Evolutionary conservation across 345 rosid genomes (phyloP), one percentile per base, ranked within the genome.

Genomic region (Brassica incana): DNA sequence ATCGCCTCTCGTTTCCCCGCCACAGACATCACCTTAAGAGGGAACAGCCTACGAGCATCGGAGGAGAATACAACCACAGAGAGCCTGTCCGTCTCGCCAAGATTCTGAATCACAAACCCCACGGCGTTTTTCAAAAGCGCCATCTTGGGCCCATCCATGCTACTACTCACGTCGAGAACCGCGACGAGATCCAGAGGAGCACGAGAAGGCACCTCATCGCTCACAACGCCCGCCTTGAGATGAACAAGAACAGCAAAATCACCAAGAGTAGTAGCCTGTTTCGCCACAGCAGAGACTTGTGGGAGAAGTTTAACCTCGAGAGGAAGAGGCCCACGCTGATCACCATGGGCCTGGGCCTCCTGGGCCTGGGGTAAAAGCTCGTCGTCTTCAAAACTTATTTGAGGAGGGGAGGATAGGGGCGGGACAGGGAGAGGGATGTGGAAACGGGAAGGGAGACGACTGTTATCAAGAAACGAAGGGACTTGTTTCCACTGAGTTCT

Each of bases 161-260:
- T 95, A 54, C 99, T 94, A 82, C 99, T 95, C 65, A 91, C 90
- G 82, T 95, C 99, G 80, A 95, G 98, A 65, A 95, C 96, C 0
- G 98, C 86, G 60, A 95, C 88, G 52, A 95, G 86, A 84, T 95
- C 99, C 60, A 95, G 74, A n/a, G 98, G 89, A 69, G 93, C 94
- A 56, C 95, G 95, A 52, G 88, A 14, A 4, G 67, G 74, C 6
- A 68, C 40, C 20, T 56, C 20, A 35, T 75, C 83, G 54, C 72
- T 78, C n/a, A 81, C 72, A 72, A 59, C 50, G 15, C 89, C 88
- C 59, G 99, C 99, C 72, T 93, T 95, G 14, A 95, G 88, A 86
- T 93, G 91, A 85, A 95, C 85, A 62, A 95, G 75, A 71, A 95
- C 88, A 12, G 89, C 82, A 85, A 95, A 95, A 65, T 91, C 87